phyloP scores from a whole-genome alignment of 1,284 basidiomycete genomes.

The Ganoderma resinaceum region DNA sequence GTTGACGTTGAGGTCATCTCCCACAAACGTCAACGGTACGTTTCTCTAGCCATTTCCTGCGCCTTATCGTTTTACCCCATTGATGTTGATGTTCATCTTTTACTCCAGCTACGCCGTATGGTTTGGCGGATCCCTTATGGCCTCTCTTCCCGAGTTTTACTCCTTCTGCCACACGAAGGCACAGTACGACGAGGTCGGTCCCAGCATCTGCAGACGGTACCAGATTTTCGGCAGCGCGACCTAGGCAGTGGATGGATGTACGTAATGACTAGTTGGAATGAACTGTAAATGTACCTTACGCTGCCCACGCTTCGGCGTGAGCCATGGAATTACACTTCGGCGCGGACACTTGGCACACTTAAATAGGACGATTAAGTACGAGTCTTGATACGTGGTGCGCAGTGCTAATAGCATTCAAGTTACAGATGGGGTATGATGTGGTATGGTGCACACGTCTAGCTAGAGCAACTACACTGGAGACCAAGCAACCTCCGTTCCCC shows the following conservation, averaged over 20 bases:
- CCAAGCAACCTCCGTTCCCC: conserved; percentile 82
- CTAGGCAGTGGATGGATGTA: conserved; percentile 44
- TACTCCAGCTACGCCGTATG: conserved; percentile 89
- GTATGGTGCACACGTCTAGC: conserved; percentile 49
- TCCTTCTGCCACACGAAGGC: conserved; percentile 97
- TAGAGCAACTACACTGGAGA: conserved; percentile 94
- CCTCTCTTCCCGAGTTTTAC: conserved; percentile 96
- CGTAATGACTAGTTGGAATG: conserved; percentile 22
- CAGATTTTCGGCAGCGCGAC: conserved; percentile 93
- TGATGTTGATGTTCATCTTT: background rate
- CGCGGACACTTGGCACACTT: background rate
- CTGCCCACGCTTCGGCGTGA: conserved; percentile 17
- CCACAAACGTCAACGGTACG: conserved; percentile 94
- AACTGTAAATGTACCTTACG: conserved; percentile 32
- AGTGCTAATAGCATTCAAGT: background rate
- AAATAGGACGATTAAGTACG: background rate
- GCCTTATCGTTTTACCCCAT: background rate
- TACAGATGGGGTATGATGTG: background rate
- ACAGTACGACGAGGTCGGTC: conserved; percentile 97
- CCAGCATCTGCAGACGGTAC: conserved; percentile 94
- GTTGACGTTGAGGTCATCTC: conserved; percentile 98
- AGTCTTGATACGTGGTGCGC: background rate
- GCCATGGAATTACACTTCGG: background rate
- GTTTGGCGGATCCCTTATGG: conserved; percentile 96
- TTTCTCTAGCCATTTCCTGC: conserved; percentile 4